These are phyloP conservation scores for Fusarium virguliforme DNA, from an alignment of 2,329 filamentous ascomycete genomes.

Conservation along the genomic window DNA sequence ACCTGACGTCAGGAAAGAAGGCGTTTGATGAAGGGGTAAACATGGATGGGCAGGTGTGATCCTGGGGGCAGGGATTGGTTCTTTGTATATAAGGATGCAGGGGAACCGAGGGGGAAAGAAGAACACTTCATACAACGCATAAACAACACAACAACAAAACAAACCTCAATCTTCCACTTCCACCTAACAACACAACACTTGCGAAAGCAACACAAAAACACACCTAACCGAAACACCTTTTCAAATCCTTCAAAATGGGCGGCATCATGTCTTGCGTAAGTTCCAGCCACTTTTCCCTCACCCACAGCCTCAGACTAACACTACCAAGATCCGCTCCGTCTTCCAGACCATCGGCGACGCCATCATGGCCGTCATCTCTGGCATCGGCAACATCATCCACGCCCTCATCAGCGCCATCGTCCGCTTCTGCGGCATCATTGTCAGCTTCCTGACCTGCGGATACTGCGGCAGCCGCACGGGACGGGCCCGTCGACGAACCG, in stretches of 20 bases:
- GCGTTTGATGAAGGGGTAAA: conserved; percentile 22
- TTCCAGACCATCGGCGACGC: conserved; percentile 76
- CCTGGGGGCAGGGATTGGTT: conserved; percentile 11
- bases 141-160: conserved; percentile 26
- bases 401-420: conserved; percentile 80
- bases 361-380: conserved; percentile 79
- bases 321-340: conserved; percentile 68
- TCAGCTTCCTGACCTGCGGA: conserved; percentile 75
- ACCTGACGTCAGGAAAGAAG: conserved; percentile 41
- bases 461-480: conserved; percentile 52
- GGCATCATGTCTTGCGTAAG: conserved; percentile 88
- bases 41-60: conserved; percentile 22
- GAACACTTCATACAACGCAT: conserved; percentile 12
- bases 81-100: conserved; percentile 38
- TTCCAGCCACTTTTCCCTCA: conserved; percentile 44
- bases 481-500: conserved; percentile 32
- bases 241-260: conserved; percentile 72
- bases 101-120: not conserved
- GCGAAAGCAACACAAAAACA: conserved; percentile 22
- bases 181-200: conserved; percentile 6
- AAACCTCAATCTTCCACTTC: not conserved
- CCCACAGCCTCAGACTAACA: conserved; percentile 37
- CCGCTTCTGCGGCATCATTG: conserved; percentile 75
- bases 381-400: conserved; percentile 75
- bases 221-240: conserved; percentile 33